A percentile compares a stretch with the other conserved stretches of the same genome.
Evolutionary conservation across 2,329 filamentous ascomycete species (phyloP).

Genomic region (Ambrosiella cleistominuta): DNA sequence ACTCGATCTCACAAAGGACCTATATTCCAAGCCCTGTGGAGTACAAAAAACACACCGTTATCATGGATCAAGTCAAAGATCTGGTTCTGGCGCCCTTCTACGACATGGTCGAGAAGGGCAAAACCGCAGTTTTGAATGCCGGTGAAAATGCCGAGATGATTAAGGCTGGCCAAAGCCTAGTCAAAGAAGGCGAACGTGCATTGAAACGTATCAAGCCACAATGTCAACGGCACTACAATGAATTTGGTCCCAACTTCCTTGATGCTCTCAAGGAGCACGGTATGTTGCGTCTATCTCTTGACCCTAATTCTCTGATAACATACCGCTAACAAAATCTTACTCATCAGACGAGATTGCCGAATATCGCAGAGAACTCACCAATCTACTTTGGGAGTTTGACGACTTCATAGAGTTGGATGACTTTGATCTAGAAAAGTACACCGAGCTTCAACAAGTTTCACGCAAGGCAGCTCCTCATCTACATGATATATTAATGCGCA

Average conservation of each 20-base stretch:
- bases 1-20: background rate
- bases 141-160: slow-evolving; percentile 28
- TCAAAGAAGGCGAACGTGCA: slow-evolving; percentile 31
- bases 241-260: slow-evolving; percentile 32
- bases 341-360: slow-evolving; percentile 31
- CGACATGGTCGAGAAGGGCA: slow-evolving; percentile 35
- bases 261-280: slow-evolving; percentile 36
- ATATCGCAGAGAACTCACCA: slow-evolving; percentile 29
- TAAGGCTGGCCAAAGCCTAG: slow-evolving; percentile 29
- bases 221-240: slow-evolving; percentile 29
- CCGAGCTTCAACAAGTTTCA: slow-evolving; percentile 29
- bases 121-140: slow-evolving; percentile 29
- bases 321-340: background rate
- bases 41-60: background rate
- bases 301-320: background rate
- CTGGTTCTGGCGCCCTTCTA: slow-evolving; percentile 34
- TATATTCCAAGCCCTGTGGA: background rate
- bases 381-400: slow-evolving; percentile 39
- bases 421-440: slow-evolving; percentile 34
- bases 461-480: slow-evolving; percentile 32
- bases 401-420: slow-evolving; percentile 32
- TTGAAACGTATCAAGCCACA: slow-evolving; percentile 34
- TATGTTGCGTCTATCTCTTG: slow-evolving; percentile 18
- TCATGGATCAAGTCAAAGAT: slow-evolving; percentile 25
- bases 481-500: slow-evolving; percentile 32